phyloP scores from a whole-genome alignment of 2,329 filamentous ascomycete genomes.

The Colletotrichum neosansevieriae region DNA sequence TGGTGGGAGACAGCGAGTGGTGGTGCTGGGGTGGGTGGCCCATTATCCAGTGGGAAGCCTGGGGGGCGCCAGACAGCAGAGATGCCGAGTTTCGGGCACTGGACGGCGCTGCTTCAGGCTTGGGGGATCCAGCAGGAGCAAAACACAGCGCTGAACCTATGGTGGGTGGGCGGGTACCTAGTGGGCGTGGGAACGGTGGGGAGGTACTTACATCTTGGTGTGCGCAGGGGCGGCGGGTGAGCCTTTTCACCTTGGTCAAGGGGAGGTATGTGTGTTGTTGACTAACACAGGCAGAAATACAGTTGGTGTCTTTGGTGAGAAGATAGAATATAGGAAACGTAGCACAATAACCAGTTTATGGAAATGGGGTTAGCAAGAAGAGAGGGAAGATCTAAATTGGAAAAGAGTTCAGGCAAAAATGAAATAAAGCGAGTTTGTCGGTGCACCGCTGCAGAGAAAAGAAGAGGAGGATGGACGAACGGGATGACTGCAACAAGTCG shows the following conservation, averaged over 20 bases:
- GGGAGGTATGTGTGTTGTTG: too few species aligned
- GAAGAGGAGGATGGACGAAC: constrained; percentile 4
- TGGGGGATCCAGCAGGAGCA: constrained; percentile 5
- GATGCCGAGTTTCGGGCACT: constrained; percentile 36
- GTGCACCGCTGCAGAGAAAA: constrained; percentile 20
- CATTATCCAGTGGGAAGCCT: neutral
- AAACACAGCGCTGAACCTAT: constrained; percentile 17
- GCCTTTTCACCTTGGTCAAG: too few species aligned
- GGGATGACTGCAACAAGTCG: constrained; percentile 12
- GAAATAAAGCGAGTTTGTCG: constrained; percentile 9
- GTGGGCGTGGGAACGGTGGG: neutral
- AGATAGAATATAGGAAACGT: neutral
- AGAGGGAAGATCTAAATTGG: neutral
- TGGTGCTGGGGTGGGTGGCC: neutral
- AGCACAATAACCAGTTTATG: neutral
- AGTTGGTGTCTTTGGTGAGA: neutral
- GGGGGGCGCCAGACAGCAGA: neutral
- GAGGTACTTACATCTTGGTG: constrained; percentile 16
- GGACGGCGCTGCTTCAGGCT: constrained; percentile 15
- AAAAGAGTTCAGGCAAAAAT: neutral
- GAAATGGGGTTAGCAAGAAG: neutral
- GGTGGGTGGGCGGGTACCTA: constrained; percentile 1
- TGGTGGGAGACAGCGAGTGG: neutral
- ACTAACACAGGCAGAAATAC: too few species aligned
- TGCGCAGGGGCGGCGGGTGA: neutral